Base-by-base conservation (phyloP, 345 rosid genomes). In the Citrus mangshanensis region DNA sequence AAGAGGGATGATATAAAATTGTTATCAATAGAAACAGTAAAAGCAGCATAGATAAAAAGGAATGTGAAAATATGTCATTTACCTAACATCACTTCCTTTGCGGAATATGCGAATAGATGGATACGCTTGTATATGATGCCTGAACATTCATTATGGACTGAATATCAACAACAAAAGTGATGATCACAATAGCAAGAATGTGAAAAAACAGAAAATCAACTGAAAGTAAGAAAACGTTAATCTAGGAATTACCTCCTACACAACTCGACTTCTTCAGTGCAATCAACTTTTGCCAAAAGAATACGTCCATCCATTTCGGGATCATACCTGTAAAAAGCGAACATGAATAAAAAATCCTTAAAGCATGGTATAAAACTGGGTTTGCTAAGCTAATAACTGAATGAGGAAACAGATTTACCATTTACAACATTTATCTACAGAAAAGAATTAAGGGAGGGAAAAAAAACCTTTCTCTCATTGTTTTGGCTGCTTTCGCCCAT, bases 401-500 rank as follows among this genome's bases (percentile, higher is more conserved):
- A 6, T 4, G 13, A 64, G 4, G 51, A 32, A 4, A 32, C 34
- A 32, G 4, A 32, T 32, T 32, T 32, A 32, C 34, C 34, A 32
- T 32, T 32, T 32, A 32, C 34, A 32, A 4, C 32, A 51, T 30
- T 10, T 46, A 49, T 76, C 18, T 28, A 28, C 30, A 28, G 30
- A 28, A 28, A 28, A 28, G 30, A 28, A 28, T 28, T 28, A 28
- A 28, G 30, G 30, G 30, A 28, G 30, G 30, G 30, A 28, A 28
- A 28, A 28, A 28, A 28, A 28, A 28, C 30, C 30, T n/a, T n/a
- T 28, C 30, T 82, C 88, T 89, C 74, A 94, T 84, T 81, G 86
- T 88, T 78, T 87, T 90, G 63, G 98, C 98, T 70, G 99, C 92
- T 78, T 89, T 96, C 88, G 94, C 99, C 99, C 99, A 96, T 22